A percentile compares a stretch with the other conserved stretches of the same genome.
Conservation (phyloP, 2,329 filamentous ascomycete genomes). For the Fusarium xylarioides region DNA sequence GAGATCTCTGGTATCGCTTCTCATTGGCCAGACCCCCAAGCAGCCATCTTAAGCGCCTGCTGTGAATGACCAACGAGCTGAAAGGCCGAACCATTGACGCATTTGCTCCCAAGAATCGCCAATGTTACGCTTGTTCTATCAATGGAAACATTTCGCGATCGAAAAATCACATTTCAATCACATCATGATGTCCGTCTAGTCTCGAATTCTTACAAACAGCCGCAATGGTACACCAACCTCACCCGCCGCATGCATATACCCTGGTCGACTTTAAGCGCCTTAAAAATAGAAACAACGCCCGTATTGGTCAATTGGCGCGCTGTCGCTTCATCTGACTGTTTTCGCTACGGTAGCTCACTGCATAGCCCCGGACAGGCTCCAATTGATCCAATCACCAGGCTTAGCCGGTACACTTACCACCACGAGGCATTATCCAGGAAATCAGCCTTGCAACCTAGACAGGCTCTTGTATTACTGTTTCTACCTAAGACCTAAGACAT, state of each 20-base stretch:
- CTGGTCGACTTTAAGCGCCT: constrained; percentile 36
- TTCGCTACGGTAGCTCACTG: constrained; percentile 18
- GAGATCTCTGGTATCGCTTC: constrained; percentile 38
- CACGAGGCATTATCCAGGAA: constrained; percentile 28
- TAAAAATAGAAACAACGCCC: constrained; percentile 36
- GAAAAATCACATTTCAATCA: constrained; percentile 6
- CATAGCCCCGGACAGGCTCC: constrained; percentile 31
- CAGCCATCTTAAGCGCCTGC: neutral
- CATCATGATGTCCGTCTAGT: constrained; percentile 6
- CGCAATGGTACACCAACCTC: constrained; percentile 16
- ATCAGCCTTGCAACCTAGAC: constrained; percentile 37
- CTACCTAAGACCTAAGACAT: constrained; percentile 4
- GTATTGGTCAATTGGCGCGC: constrained; percentile 39
- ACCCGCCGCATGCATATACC: constrained; percentile 13
- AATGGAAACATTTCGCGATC: neutral
- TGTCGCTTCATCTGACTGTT: constrained; percentile 31
- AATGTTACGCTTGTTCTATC: neutral
- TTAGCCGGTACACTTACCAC: constrained; percentile 16
- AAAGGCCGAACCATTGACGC: neutral
- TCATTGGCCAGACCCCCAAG: constrained; percentile 27
- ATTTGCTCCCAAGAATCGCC: neutral
- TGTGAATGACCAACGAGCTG: neutral
- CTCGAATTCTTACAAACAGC: constrained; percentile 17
- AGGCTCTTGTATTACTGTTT: neutral
- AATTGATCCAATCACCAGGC: constrained; percentile 23